Base-by-base conservation (phyloP, 495 filamentous ascomycete genomes). In the Penicillium arizonense region DNA sequence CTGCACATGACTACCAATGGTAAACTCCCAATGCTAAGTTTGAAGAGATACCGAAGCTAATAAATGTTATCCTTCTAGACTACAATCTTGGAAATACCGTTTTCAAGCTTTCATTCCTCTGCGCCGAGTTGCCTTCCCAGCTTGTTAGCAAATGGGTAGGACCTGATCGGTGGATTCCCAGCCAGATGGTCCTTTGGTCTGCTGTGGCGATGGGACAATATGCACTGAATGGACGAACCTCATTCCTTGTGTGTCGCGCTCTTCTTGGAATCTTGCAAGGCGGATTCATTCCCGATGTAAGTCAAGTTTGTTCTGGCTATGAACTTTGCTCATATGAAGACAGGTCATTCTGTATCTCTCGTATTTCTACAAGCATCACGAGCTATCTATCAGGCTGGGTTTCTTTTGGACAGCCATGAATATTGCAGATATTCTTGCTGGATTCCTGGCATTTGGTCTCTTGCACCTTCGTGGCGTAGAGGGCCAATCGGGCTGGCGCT, bases 141-240 rank as follows among this genome's bases (percentile, higher is more conserved):
- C 71, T 88, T 1, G 65, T 88, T 39, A 74, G 71, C 40, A 89
- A 89, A 58, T 75, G 74, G 57, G 53, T 90, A 18, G 89, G 89
- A 0, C 85, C 86, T 0, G 88, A 91, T 64, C 75, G 77, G 16
- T 92, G 88, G 85, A 87, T 93, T 39, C 87, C 88, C 0, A 69
- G 81, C 9, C 87, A 90, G 59, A 90, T 90, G 76, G 69, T 85
- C 0, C 69, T 80, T 0, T 91, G 87, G 85, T 85, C 81, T 32
- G 55, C 87, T 2, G 83, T 89, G 16, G 84, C 86, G 2, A 65
- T 66, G 42, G 70, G 71, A 16, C 87, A 91, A 60, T 81, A 83
- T 18, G 80, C 77, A 44, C 63, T 92, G 10, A 76, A 57, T 28
- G 82, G 86, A 0, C 70, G 75, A 21, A 61, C 67, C 0, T 82